These are phyloP conservation scores for Botrytis sinoallii DNA, from an alignment of 2,329 filamentous ascomycete genomes.

Conservation along the genomic window DNA sequence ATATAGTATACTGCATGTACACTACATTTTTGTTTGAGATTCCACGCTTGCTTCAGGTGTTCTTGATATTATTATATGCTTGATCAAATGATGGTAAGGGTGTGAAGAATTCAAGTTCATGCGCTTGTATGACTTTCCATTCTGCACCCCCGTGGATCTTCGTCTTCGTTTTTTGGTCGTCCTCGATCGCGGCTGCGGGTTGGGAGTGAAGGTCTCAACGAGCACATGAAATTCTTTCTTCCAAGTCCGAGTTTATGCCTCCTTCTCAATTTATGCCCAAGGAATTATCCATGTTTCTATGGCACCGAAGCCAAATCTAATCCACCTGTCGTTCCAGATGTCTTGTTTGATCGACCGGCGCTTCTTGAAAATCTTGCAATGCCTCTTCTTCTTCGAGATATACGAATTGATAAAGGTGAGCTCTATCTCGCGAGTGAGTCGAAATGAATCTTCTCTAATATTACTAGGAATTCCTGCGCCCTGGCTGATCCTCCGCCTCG, in stretches of 20 bases:
- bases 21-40: not conserved
- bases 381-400: not conserved
- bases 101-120: not conserved
- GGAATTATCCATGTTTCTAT: not conserved
- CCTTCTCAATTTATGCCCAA: no score
- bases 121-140: not conserved
- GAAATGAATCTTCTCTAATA: rapidly evolving
- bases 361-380: not conserved
- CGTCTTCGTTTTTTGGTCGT: not conserved
- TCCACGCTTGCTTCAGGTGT: not conserved
- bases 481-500: rapidly evolving
- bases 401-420: not conserved
- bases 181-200: not conserved
- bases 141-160: rapidly evolving
- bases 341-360: not conserved
- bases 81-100: not conserved
- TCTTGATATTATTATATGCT: not conserved
- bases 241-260: no score
- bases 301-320: not conserved
- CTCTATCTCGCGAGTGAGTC: not conserved
- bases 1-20: not conserved
- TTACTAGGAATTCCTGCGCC: rapidly evolving
- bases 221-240: not conserved
- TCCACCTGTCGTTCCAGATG: not conserved
- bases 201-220: not conserved